phyloP scores from a whole-genome alignment of 1,139 yeast genomes.

The Candida sojae region DNA sequence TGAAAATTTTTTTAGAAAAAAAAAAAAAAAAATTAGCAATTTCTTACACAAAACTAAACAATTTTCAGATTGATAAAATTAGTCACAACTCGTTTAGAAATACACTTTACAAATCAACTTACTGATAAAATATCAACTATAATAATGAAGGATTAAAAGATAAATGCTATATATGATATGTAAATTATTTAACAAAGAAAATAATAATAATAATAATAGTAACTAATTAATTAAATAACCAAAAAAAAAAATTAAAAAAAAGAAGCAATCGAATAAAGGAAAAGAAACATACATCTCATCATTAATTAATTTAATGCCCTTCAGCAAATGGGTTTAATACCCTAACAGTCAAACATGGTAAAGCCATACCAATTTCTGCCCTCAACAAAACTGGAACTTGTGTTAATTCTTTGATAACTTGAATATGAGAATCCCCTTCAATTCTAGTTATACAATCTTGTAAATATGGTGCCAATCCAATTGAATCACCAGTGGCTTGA shows the following conservation, averaged over 20 bases:
- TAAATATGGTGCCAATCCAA: slow-evolving; percentile 57
- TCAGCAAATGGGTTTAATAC: slow-evolving; percentile 81
- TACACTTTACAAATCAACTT: no score
- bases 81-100: no score
- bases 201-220: no score
- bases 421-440: slow-evolving; percentile 67
- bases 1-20: no score
- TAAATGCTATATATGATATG: background rate
- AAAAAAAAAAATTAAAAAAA: slow-evolving; percentile 2
- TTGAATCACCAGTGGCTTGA: slow-evolving; percentile 10
- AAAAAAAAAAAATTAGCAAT: no score
- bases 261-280: background rate
- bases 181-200: background rate
- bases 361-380: slow-evolving; percentile 92
- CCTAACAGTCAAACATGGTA: slow-evolving; percentile 92
- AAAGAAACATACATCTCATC: background rate
- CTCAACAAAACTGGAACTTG: slow-evolving; percentile 84
- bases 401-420: slow-evolving; percentile 76
- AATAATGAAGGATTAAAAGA: no score
- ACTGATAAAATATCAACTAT: no score
- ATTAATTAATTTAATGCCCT: slow-evolving; percentile 3
- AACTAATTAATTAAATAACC: background rate
- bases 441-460: slow-evolving; percentile 55
- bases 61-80: background rate
- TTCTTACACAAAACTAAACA: background rate